These are phyloP conservation scores for Tieghemostelium lacteum DNA, from an alignment of 78 protist genomes.

Conservation along the genomic window DNA sequence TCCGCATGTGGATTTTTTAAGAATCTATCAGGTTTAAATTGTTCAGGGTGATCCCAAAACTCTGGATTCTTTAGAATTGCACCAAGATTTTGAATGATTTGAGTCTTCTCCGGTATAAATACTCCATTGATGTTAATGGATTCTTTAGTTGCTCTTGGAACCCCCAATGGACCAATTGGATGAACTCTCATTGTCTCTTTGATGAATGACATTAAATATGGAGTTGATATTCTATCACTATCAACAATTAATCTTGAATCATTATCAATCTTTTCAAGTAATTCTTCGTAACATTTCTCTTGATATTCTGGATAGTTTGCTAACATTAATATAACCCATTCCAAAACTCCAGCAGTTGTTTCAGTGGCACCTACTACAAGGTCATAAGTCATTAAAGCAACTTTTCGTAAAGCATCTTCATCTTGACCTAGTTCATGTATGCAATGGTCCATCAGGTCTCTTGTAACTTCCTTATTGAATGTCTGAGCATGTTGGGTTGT, in stretches of 20 bases:
- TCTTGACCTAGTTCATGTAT: constrained; percentile 4
- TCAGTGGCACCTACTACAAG: constrained; percentile 11
- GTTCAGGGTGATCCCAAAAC: neutral
- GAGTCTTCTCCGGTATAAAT: constrained; percentile 28
- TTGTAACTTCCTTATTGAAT: constrained; percentile 17
- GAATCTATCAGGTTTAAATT: constrained; percentile 58
- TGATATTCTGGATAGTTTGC: constrained; percentile 1
- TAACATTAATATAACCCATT: neutral
- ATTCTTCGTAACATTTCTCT: constrained; percentile 26
- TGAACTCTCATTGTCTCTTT: constrained; percentile 15
- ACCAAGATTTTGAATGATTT: constrained; percentile 1
- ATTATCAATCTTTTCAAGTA: neutral
- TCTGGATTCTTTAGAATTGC: constrained; percentile 9
- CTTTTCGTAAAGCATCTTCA: neutral
- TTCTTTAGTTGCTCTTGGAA: constrained; percentile 29
- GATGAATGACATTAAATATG: neutral
- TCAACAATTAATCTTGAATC: too few species aligned
- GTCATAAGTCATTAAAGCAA: neutral
- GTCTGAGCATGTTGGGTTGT: constrained; percentile 12
- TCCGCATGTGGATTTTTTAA: neutral
- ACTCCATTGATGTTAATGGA: neutral
- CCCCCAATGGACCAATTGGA: constrained; percentile 31
- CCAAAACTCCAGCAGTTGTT: neutral
- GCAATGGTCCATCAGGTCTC: constrained; percentile 12
- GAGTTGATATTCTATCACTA: neutral